Base-by-base conservation (phyloP, 108 stramenopile species). In the Hondaea fermentalgiana region DNA sequence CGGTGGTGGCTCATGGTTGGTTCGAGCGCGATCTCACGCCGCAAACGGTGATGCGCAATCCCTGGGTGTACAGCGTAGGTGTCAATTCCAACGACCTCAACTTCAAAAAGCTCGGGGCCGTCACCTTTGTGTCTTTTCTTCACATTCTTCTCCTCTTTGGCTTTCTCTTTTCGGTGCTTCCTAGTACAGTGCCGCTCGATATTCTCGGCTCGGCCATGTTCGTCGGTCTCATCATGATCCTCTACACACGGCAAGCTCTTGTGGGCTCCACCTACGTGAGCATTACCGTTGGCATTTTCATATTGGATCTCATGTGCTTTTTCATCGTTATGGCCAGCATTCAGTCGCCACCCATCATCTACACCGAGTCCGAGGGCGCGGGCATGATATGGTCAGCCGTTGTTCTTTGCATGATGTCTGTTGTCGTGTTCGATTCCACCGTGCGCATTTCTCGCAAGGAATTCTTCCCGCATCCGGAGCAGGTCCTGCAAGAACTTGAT, bases 81-180 rank as follows among this genome's bases (percentile, higher is more conserved):
- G 58, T 87, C 25, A 57, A 88, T 5, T 28, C 83, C 43, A 58
- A 60, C 43, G 87, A 91, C 71, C 89, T 91, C 23, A 91, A 69
- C 69, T 95, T 97, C 60, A 90, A 95, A 88, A 92, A 93, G 87
- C 97, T 95, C 72, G 92, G 95, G 35, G 94, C 97, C 72, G 90
- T 98, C 6, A 98, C 95, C 91, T 96, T 96, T 57, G 97, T 98
- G 92, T 98, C 97, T 95, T 97, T 98, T 90, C 97, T 98, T 90
- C 95, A 97, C 59, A 93, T 97, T 12, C 92, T 98, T 88, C 95
- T 96, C 47, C 91, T 93, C 89, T 94, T 94, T 64, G 88, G 97
- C 28, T 97, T 94, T 90, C 90, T 92, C 90, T 94, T 91, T 88
- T 51, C 49, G 35, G 60, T 87, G 44, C 90, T 72, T 45, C 72